Evolutionary conservation across 257 asterid genomes (phyloP).

Genomic region (Datura wrightii): DNA sequence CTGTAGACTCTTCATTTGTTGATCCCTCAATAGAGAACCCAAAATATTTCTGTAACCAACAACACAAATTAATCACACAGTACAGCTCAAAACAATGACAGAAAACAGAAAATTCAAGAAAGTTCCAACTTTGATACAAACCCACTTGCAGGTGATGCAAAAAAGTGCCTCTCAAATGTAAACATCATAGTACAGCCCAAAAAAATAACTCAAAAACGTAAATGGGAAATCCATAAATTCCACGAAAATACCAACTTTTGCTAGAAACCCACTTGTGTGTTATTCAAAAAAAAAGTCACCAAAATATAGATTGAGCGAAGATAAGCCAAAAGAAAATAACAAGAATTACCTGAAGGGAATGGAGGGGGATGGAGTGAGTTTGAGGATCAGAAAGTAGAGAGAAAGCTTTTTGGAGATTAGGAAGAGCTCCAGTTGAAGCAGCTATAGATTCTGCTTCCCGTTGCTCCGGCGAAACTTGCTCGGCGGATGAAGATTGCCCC

Average conservation of each 20-base stretch:
- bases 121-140: neutral
- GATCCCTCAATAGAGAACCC: slow-evolving; percentile 49
- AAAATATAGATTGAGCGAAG: neutral
- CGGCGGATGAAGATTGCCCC: slow-evolving; percentile 87
- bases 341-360: slow-evolving; percentile 65
- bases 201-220: neutral
- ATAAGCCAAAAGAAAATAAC: neutral
- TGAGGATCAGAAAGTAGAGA: slow-evolving; percentile 73
- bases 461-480: slow-evolving; percentile 64
- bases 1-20: slow-evolving; percentile 43
- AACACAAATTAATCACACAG: slow-evolving; percentile 22
- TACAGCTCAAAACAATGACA: neutral
- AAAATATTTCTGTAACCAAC: slow-evolving; percentile 72
- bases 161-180: neutral
- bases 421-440: slow-evolving; percentile 87
- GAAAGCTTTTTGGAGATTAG: slow-evolving; percentile 66
- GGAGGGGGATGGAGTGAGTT: slow-evolving; percentile 59
- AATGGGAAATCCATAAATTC: neutral
- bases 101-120: slow-evolving; percentile 7
- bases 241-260: neutral
- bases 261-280: neutral
- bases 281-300: neutral
- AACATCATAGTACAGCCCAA: neutral
- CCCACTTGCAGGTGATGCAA: neutral
- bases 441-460: slow-evolving; percentile 75